These are phyloP conservation scores for Candida lessepsii DNA, from an alignment of 805 yeast species.

Conservation along the genomic window DNA sequence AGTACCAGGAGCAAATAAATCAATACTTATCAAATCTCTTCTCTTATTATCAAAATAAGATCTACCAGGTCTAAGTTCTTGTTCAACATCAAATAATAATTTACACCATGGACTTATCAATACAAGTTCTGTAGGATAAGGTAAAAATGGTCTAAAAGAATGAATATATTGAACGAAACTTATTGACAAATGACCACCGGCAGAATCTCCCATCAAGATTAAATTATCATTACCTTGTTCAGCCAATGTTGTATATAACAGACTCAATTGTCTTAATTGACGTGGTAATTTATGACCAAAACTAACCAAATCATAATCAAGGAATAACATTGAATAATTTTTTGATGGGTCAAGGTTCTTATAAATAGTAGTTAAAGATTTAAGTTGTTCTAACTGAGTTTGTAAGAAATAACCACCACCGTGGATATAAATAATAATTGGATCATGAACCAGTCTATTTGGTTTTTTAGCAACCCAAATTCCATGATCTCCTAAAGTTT, in stretches of 20 bases:
- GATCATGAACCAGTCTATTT: conserved; percentile 24
- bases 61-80: conserved; percentile 25
- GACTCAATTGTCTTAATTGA: conserved; percentile 30
- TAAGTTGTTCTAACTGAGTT: conserved; percentile 28
- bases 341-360: conserved; percentile 22
- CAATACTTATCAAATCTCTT: conserved; percentile 21
- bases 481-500: conserved; percentile 26
- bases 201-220: conserved; percentile 38
- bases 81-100: conserved; percentile 21
- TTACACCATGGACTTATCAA: conserved; percentile 42
- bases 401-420: conserved; percentile 41
- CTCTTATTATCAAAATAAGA: conserved; percentile 31
- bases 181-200: conserved; percentile 38
- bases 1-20: conserved; percentile 10
- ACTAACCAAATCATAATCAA: conserved; percentile 31
- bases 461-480: conserved; percentile 35
- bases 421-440: conserved; percentile 33
- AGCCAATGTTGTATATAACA: conserved; percentile 21
- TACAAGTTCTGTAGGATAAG: conserved; percentile 28
- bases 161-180: conserved; percentile 29
- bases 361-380: conserved; percentile 25
- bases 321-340: conserved; percentile 22
- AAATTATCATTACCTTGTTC: conserved; percentile 26
- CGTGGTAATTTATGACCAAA: conserved; percentile 29
- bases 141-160: conserved; percentile 12